Evolutionary conservation across 2,329 filamentous ascomycete genomes (phyloP).

Genomic region (Ceratocystis papillata): DNA sequence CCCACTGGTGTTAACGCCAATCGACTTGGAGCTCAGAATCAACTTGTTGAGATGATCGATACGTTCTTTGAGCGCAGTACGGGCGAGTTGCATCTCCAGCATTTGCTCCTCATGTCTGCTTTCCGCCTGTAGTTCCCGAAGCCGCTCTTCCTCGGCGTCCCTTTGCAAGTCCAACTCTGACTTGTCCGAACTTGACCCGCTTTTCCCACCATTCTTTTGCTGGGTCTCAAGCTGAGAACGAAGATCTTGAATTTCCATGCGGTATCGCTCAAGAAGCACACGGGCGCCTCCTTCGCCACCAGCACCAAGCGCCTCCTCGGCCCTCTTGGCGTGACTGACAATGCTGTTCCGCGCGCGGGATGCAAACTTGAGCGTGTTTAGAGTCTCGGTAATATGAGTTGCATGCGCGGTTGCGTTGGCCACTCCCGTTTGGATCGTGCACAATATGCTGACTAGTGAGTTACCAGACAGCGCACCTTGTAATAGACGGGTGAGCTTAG

Average conservation of each 20-base stretch:
- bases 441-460: constrained; percentile 92
- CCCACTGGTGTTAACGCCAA: constrained; percentile 75
- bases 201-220: constrained; percentile 54
- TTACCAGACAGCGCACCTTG: constrained; percentile 88
- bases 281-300: constrained; percentile 77
- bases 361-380: constrained; percentile 95
- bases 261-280: constrained; percentile 82
- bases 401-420: constrained; percentile 60
- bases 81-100: constrained; percentile 93
- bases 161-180: constrained; percentile 44
- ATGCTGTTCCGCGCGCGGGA: constrained; percentile 96
- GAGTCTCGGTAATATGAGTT: constrained; percentile 72
- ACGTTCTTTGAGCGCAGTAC: constrained; percentile 89
- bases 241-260: constrained; percentile 81
- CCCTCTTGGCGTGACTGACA: constrained; percentile 89
- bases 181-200: constrained; percentile 32
- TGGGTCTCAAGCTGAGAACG: constrained; percentile 73
- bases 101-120: constrained; percentile 92
- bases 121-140: constrained; percentile 66
- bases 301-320: constrained; percentile 72
- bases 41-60: constrained; percentile 94
- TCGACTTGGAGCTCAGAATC: constrained; percentile 90
- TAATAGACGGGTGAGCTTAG: constrained; percentile 85
- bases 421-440: constrained; percentile 84
- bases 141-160: constrained; percentile 61